These are phyloP conservation scores for Linnemannia exigua DNA, from an alignment of 192 early-diverging fungal species.

Conservation along the genomic window DNA sequence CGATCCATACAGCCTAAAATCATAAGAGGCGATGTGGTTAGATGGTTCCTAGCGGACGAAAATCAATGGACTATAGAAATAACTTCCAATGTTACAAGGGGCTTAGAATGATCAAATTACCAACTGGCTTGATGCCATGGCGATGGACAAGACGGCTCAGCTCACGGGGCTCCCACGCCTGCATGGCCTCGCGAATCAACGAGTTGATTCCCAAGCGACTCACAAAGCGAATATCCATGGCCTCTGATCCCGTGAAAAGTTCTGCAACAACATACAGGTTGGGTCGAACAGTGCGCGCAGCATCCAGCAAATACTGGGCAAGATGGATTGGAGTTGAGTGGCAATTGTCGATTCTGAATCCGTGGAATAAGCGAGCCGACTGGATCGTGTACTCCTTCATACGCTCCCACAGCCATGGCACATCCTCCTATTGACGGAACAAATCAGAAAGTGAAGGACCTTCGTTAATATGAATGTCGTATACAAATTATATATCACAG, in stretches of 20 bases:
- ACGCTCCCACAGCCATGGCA: slow-evolving; percentile 97
- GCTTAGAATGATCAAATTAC: slow-evolving; percentile 49
- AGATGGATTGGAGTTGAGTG: slow-evolving; percentile 98
- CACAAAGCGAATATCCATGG: slow-evolving; percentile 94
- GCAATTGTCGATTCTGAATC: slow-evolving; percentile 99
- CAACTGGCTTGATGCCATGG: slow-evolving; percentile 93
- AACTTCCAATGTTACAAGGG: not conserved
- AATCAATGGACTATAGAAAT: not conserved
- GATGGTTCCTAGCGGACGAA: not conserved
- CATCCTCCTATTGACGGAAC: slow-evolving; percentile 83
- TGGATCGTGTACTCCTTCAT: slow-evolving; percentile 90
- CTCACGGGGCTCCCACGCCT: slow-evolving; percentile 94
- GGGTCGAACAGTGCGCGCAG: slow-evolving; percentile 85
- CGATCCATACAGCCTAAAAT: slow-evolving; percentile 79
- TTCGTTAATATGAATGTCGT: not conserved
- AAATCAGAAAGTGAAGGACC: not conserved
- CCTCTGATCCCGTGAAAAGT: slow-evolving; percentile 97
- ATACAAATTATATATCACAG: not conserved
- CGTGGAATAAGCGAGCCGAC: slow-evolving; percentile 92
- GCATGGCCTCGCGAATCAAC: slow-evolving; percentile 98
- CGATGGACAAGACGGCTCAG: slow-evolving; percentile 91
- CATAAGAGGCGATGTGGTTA: not conserved
- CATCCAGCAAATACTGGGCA: slow-evolving; percentile 92
- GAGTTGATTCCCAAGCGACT: slow-evolving; percentile 95
- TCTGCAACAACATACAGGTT: slow-evolving; percentile 98